phyloP scores from a whole-genome alignment of 2,329 filamentous ascomycete genomes.

The Rutstroemia sp. region DNA sequence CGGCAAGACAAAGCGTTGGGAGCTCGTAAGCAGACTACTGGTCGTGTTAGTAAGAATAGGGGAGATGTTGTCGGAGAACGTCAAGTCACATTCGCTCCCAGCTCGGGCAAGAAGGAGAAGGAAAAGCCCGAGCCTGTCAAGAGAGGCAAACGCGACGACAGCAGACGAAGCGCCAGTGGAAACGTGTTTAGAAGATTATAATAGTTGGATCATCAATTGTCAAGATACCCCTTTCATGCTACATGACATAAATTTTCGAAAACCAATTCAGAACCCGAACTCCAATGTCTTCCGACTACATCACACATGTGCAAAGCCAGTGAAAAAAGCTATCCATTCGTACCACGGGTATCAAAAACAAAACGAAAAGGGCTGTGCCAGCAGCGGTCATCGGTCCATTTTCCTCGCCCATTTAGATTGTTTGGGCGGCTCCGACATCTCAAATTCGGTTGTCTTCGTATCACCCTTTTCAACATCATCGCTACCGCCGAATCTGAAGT shows the following conservation, averaged over 20 bases:
- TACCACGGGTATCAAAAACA: neutral
- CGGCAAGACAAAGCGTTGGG: conserved; percentile 49
- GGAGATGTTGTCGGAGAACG: conserved; percentile 54
- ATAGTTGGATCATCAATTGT: conserved; percentile 10
- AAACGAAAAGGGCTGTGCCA: conserved; percentile 1
- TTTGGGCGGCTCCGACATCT: conserved; percentile 27
- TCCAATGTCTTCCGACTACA: neutral
- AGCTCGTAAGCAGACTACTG: conserved; percentile 44
- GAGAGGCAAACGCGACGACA: conserved; percentile 28
- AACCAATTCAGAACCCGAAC: neutral
- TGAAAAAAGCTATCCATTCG: neutral
- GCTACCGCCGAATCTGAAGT: conserved; percentile 32
- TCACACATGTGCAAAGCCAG: neutral
- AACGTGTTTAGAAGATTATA: conserved; percentile 68
- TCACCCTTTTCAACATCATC: conserved; percentile 53
- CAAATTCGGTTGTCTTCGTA: conserved; percentile 25
- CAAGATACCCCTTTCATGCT: conserved; percentile 9
- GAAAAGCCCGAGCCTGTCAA: conserved; percentile 20
- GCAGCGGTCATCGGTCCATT: conserved; percentile 6
- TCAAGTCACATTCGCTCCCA: conserved; percentile 66
- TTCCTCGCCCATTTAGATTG: conserved; percentile 26
- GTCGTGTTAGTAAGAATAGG: conserved; percentile 38
- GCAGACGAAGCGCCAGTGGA: conserved; percentile 64
- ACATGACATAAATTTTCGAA: neutral
- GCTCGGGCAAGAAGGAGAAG: conserved; percentile 45